Evolutionary conservation across 140 eudicot genomes (phyloP).

Genomic region (Senecio squalidus): DNA sequence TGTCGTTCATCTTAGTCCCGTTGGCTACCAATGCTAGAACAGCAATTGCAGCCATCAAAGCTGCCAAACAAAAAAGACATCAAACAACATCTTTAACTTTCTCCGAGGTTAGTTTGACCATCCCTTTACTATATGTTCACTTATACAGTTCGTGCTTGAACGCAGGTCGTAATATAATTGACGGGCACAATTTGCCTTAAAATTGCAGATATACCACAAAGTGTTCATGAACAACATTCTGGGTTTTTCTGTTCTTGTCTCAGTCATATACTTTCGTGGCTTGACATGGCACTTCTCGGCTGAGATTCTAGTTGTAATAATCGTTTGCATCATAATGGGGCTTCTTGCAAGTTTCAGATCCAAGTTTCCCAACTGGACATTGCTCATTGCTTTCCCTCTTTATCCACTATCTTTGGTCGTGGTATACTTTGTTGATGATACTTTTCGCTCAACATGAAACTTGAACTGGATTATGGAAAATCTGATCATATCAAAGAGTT

Average conservation of each 20-base stretch:
- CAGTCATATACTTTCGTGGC: conserved; percentile 25
- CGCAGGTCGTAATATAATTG: neutral
- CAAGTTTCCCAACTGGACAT: conserved; percentile 23
- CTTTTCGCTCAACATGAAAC: conserved; percentile 17
- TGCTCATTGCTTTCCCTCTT: conserved; percentile 22
- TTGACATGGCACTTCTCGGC: conserved; percentile 34
- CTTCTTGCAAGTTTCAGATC: conserved; percentile 18
- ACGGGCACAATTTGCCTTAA: neutral
- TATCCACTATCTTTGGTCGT: conserved; percentile 21
- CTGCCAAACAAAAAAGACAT: conserved; percentile 21
- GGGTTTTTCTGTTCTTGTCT: conserved; percentile 21
- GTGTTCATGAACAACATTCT: conserved; percentile 25
- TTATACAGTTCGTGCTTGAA: neutral
- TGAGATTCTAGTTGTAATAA: conserved; percentile 22
- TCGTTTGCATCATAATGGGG: conserved; percentile 25
- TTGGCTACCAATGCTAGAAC: conserved; percentile 32
- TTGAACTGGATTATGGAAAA: neutral
- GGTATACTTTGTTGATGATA: conserved; percentile 18
- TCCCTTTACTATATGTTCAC: neutral
- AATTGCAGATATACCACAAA: conserved; percentile 30
- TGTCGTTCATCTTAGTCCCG: conserved; percentile 21
- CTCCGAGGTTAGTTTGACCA: conserved; percentile 21
- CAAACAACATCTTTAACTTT: conserved; percentile 26
- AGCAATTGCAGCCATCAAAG: conserved; percentile 26
- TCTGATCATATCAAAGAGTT: no score